Conservation (phyloP, 805 yeast genomes). For the Gaillardinia entomophila region DNA sequence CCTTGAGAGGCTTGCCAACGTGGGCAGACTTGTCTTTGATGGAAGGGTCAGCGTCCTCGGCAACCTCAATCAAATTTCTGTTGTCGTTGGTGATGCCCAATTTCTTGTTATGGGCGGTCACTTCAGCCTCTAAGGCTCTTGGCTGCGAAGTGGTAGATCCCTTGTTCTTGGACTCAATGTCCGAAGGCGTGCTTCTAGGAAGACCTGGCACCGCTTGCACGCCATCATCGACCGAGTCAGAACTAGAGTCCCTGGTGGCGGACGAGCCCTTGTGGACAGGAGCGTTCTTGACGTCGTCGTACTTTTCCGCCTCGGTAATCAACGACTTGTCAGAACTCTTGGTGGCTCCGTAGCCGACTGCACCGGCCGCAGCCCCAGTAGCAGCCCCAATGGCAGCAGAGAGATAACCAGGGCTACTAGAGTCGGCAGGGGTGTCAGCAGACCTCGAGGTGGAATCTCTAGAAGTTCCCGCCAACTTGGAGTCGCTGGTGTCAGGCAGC, state of each 20-base stretch:
- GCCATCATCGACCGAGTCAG: constrained; percentile 3
- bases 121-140: constrained; percentile 15
- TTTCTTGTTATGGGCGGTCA: constrained; percentile 22
- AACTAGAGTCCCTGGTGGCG: constrained; percentile 1
- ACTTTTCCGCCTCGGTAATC: constrained; percentile 14
- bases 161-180: constrained; percentile 1
- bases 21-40: constrained; percentile 12
- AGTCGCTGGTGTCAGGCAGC: constrained; percentile 2
- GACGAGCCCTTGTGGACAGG: constrained; percentile 4
- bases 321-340: constrained; percentile 9
- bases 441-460: too few species aligned
- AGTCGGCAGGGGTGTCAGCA: not conserved
- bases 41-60: constrained; percentile 15
- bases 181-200: constrained; percentile 1
- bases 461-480: too few species aligned
- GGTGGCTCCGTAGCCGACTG: constrained; percentile 6
- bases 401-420: not conserved
- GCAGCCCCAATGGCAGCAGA: constrained; percentile 12
- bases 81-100: constrained; percentile 16
- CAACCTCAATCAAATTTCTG: constrained; percentile 21
- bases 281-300: constrained; percentile 10
- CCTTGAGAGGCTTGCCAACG: constrained; percentile 2
- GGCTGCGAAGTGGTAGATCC: constrained; percentile 1
- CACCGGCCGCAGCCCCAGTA: constrained; percentile 13
- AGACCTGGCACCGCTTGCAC: constrained; percentile 15